Evolutionary conservation across 768 basidiomycete species (phyloP).

Genomic region (Hebeloma cylindrosporum): DNA sequence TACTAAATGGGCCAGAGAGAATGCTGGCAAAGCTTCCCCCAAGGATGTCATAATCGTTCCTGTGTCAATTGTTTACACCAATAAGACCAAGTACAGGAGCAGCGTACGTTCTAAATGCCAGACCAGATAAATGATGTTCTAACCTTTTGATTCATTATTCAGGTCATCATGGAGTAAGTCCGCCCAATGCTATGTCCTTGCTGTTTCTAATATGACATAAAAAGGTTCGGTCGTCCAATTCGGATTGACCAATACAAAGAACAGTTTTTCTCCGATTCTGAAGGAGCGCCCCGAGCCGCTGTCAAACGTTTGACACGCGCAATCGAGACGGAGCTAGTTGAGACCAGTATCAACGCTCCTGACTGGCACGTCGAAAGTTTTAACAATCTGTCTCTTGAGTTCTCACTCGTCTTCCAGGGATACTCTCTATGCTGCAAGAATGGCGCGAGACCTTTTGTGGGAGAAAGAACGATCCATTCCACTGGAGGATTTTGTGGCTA

Average conservation of each 20-base stretch:
- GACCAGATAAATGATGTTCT: neutral
- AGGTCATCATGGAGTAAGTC: slow-evolving; percentile 76
- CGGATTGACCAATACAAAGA: slow-evolving; percentile 69
- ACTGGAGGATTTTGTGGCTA: slow-evolving; percentile 76
- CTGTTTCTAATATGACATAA: slow-evolving; percentile 4
- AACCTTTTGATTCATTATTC: slow-evolving; percentile 4
- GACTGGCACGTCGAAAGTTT: slow-evolving; percentile 69
- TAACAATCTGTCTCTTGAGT: neutral
- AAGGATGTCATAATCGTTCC: slow-evolving; percentile 71
- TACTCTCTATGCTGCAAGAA: slow-evolving; percentile 83
- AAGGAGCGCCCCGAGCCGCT: slow-evolving; percentile 70
- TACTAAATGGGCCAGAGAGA: slow-evolving; percentile 68
- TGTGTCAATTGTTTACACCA: slow-evolving; percentile 88
- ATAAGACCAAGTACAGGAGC: slow-evolving; percentile 95
- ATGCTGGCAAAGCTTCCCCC: slow-evolving; percentile 42
- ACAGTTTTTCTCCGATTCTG: slow-evolving; percentile 70
- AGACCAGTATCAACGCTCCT: slow-evolving; percentile 85
- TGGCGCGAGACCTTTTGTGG: slow-evolving; percentile 95
- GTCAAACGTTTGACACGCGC: slow-evolving; percentile 83
- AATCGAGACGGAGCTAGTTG: slow-evolving; percentile 69
- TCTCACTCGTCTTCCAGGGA: slow-evolving; percentile 56
- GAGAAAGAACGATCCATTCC: slow-evolving; percentile 73
- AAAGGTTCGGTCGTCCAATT: slow-evolving; percentile 84
- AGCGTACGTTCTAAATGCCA: slow-evolving; percentile 55
- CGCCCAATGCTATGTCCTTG: slow-evolving; percentile 1